Evolutionary conservation across 768 basidiomycete species (phyloP).

Genomic region (Lentinula lateritia): DNA sequence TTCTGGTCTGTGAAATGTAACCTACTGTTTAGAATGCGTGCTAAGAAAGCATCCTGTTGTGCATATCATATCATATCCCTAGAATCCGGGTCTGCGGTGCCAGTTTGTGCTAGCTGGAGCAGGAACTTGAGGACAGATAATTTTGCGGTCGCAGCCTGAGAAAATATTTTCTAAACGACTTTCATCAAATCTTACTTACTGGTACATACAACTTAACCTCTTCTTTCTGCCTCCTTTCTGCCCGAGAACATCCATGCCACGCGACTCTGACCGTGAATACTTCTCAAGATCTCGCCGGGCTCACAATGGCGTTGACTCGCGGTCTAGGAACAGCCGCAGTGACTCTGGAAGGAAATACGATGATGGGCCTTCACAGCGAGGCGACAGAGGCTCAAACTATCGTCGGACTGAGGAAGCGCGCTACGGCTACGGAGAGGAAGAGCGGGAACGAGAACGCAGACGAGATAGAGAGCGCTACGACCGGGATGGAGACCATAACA

Average conservation of each 20-base stretch:
- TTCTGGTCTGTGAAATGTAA: too few relatives aligned
- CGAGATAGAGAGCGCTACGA: constrained; percentile 42
- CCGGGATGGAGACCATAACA: constrained; percentile 35
- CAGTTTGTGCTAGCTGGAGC: too few relatives aligned
- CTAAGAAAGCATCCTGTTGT: too few relatives aligned
- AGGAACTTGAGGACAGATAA: too few relatives aligned
- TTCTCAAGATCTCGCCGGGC: not conserved
- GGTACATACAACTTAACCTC: too few relatives aligned
- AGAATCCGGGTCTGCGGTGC: too few relatives aligned
- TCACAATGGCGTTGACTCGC: not conserved
- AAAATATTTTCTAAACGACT: too few relatives aligned
- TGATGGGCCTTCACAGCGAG: not conserved
- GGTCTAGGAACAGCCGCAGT: not conserved
- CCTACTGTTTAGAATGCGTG: too few relatives aligned
- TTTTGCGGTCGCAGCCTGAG: too few relatives aligned
- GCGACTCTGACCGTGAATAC: not conserved
- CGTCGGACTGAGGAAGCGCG: constrained; percentile 12
- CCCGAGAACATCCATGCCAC: not conserved
- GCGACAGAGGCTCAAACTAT: not conserved
- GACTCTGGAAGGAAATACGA: not conserved
- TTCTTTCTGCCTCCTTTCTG: not conserved
- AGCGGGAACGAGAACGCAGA: constrained; percentile 36
- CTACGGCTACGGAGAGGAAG: constrained; percentile 27
- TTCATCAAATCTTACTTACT: too few relatives aligned
- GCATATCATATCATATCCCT: too few relatives aligned